Conservation (phyloP, 768 basidiomycete species). For the Candolleomyces eurysporus region DNA sequence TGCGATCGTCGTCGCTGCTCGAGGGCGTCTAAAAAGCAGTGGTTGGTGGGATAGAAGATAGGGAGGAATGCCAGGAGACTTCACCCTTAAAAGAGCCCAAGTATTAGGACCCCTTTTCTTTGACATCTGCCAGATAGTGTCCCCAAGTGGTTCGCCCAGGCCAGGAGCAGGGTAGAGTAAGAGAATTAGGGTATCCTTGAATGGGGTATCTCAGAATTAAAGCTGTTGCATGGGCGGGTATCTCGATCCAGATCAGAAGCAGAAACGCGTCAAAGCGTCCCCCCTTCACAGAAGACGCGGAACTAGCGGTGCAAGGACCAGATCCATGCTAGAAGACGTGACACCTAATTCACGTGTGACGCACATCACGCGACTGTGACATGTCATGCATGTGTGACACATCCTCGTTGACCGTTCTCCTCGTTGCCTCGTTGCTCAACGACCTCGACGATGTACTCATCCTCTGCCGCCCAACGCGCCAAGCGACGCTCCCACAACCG, state of each 20-base stretch:
- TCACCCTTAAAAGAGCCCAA: neutral
- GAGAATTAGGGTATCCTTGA: neutral
- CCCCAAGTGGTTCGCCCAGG: neutral
- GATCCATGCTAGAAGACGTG: neutral
- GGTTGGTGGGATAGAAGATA: neutral
- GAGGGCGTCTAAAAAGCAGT: neutral
- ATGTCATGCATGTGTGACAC: neutral
- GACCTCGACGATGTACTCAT: constrained; percentile 50
- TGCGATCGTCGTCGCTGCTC: neutral
- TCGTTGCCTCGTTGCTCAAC: constrained; percentile 5
- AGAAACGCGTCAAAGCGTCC: neutral
- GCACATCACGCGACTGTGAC: neutral
- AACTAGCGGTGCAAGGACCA: neutral
- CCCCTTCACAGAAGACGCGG: neutral
- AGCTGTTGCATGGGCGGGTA: no score
- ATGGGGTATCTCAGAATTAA: neutral
- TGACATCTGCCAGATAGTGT: constrained; percentile 1
- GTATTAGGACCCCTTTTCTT: neutral
- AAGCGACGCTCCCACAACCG: constrained; percentile 69
- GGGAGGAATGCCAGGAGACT: neutral
- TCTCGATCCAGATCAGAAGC: neutral
- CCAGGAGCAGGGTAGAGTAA: neutral
- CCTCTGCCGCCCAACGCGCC: constrained; percentile 71
- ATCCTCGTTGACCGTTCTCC: neutral
- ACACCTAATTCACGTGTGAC: neutral